These are phyloP conservation scores for Fusarium sororula DNA, from an alignment of 2,329 filamentous ascomycete species.

Conservation along the genomic window DNA sequence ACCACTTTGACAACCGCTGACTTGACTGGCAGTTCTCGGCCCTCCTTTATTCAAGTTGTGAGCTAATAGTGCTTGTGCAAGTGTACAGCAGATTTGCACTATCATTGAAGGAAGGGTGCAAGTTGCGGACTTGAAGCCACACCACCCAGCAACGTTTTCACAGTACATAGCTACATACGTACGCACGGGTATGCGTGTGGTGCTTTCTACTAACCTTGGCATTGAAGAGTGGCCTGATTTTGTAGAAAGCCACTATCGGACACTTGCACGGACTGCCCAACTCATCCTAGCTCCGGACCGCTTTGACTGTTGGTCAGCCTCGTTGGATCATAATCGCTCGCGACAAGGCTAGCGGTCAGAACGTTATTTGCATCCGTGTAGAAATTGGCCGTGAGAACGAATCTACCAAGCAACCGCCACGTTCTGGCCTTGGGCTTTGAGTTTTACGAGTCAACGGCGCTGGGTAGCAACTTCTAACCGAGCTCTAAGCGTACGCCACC, in stretches of 20 bases:
- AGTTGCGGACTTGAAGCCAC: slow-evolving; percentile 38
- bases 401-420: slow-evolving; percentile 8
- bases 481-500: slow-evolving; percentile 25
- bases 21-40: neutral
- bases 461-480: slow-evolving; percentile 4
- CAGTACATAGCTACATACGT: neutral
- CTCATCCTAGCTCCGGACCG: slow-evolving; percentile 19
- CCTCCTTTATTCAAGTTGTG: neutral
- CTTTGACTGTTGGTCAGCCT: slow-evolving; percentile 26
- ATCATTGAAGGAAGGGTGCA: slow-evolving; percentile 5
- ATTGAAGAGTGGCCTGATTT: slow-evolving; percentile 34
- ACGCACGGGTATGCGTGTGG: neutral
- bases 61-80: neutral
- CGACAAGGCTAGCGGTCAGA: slow-evolving; percentile 21
- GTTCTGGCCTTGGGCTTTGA: neutral
- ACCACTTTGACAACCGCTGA: neutral
- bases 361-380: neutral
- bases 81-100: neutral
- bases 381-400: neutral
- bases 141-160: slow-evolving; percentile 29
- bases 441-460: slow-evolving; percentile 17
- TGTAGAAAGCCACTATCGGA: slow-evolving; percentile 30
- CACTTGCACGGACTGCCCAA: slow-evolving; percentile 22
- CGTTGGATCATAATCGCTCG: neutral
- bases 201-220: slow-evolving; percentile 25